Percentiles rank a stretch among this genome's conserved stretches.
Evolutionary conservation across 139 green algal species (phyloP).

Genomic region (Closterium sp.): DNA sequence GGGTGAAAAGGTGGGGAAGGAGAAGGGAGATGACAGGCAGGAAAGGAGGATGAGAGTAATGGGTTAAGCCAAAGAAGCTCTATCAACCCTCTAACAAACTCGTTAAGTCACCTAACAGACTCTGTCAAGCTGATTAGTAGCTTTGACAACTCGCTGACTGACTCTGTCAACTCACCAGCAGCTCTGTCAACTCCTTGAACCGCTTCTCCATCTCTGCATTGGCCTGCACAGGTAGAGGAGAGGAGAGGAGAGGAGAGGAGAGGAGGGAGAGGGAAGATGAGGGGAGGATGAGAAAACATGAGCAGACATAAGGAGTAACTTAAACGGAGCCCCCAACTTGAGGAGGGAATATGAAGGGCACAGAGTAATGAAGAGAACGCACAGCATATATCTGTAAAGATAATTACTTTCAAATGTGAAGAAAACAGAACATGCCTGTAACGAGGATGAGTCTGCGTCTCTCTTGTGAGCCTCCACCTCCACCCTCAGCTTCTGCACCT

Average conservation of each 20-base stretch:
- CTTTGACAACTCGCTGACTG: neutral
- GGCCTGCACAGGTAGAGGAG: slow-evolving; percentile 15
- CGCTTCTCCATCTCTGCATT: slow-evolving; percentile 47
- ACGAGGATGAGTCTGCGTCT: slow-evolving; percentile 17
- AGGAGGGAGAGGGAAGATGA: neutral
- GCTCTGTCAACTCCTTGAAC: slow-evolving; percentile 47
- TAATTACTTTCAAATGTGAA: neutral
- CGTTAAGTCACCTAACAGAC: neutral
- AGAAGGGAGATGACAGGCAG: no score
- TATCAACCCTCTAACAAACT: neutral
- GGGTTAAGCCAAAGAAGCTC: no score
- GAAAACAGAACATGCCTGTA: slow-evolving; percentile 15
- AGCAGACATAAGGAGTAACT: no score
- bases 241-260: neutral
- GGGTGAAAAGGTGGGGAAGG: no score
- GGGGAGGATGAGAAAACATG: no score
- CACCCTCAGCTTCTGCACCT: slow-evolving; percentile 44
- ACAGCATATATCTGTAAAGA: slow-evolving; percentile 16
- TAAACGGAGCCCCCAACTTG: no score
- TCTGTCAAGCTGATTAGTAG: neutral
- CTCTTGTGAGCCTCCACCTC: slow-evolving; percentile 27
- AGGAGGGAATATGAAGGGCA: no score
- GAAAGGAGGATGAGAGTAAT: no score
- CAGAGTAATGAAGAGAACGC: neutral
- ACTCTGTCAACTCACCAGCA: slow-evolving; percentile 34